A percentile compares a stretch with the other conserved stretches of the same genome.
Conservation (phyloP, 2,329 filamentous ascomycete genomes). For the Polytolypa hystricis region DNA sequence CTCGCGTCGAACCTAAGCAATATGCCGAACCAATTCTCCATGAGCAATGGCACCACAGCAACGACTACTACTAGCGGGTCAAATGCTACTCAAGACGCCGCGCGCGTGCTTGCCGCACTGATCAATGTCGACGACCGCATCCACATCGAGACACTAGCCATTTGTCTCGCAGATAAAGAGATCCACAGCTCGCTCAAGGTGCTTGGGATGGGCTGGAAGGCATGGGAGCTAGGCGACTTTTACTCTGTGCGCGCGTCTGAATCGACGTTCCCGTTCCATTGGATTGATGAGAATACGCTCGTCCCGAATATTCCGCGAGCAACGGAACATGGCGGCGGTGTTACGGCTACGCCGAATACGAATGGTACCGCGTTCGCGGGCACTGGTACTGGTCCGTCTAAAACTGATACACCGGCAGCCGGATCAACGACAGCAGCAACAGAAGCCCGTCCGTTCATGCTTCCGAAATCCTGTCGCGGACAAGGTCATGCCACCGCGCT, state of each 20-base stretch:
- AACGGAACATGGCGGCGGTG: too few relatives aligned
- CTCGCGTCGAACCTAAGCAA: not conserved
- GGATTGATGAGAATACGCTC: too few relatives aligned
- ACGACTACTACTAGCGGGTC: not conserved
- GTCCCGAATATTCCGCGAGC: too few relatives aligned
- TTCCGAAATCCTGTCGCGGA: not conserved
- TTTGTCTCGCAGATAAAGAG: constrained; percentile 22
- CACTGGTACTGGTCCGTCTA: too few relatives aligned
- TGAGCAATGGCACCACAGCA: not conserved
- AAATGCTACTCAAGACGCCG: not conserved
- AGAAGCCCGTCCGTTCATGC: too few relatives aligned
- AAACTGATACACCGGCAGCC: too few relatives aligned
- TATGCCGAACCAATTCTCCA: not conserved
- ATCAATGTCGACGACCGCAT: constrained; percentile 28
- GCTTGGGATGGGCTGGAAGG: constrained; percentile 29
- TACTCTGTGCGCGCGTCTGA: constrained; percentile 21
- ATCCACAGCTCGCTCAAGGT: constrained; percentile 24
- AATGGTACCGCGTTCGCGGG: too few relatives aligned
- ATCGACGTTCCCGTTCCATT: too few relatives aligned
- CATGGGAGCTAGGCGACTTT: constrained; percentile 26
- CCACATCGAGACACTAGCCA: constrained; percentile 22
- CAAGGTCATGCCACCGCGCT: not conserved
- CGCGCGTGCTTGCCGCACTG: constrained; percentile 22
- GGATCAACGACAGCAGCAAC: too few relatives aligned
- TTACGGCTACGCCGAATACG: too few relatives aligned